phyloP scores from a whole-genome alignment of 2,329 filamentous ascomycete genomes.

The Bipolaris gigantea region DNA sequence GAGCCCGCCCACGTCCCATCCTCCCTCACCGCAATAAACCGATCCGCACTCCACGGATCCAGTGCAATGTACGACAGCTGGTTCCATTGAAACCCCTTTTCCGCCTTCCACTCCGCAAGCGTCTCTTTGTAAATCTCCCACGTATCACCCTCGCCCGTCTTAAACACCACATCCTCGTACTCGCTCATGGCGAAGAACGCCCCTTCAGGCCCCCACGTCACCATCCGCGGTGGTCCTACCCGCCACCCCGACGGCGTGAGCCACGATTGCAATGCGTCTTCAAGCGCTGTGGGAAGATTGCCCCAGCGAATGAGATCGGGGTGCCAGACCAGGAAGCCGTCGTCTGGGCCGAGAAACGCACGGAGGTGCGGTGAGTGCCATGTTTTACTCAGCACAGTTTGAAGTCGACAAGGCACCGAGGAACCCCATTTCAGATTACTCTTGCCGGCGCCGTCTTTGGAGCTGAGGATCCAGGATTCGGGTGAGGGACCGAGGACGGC shows the following conservation, averaged over 20 bases:
- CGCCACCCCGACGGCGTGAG: constrained; percentile 44
- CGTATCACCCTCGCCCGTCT: constrained; percentile 25
- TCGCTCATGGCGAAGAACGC: constrained; percentile 44
- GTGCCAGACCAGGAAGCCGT: constrained; percentile 43
- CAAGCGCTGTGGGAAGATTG: constrained; percentile 29
- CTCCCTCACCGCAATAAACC: constrained; percentile 41
- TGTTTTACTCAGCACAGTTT: constrained; percentile 25
- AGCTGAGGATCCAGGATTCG: constrained; percentile 42
- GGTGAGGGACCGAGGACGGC: constrained; percentile 31
- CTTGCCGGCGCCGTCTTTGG: constrained; percentile 31
- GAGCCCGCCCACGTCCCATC: constrained; percentile 43
- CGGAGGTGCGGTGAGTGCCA: constrained; percentile 37
- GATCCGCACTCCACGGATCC: constrained; percentile 33
- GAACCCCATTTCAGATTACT: constrained; percentile 37
- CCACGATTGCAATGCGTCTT: constrained; percentile 40
- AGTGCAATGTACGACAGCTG: constrained; percentile 37
- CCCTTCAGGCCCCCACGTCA: constrained; percentile 36
- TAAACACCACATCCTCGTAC: constrained; percentile 38
- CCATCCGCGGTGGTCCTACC: constrained; percentile 38
- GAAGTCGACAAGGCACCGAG: constrained; percentile 26
- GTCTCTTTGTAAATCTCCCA: constrained; percentile 42
- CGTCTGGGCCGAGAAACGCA: constrained; percentile 33
- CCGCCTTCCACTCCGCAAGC: constrained; percentile 40
- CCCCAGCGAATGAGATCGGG: constrained; percentile 40
- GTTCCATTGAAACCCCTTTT: constrained; percentile 36